Base-by-base conservation (phyloP, 2,329 filamentous ascomycete genomes). In the Colletotrichum sansevieriae region DNA sequence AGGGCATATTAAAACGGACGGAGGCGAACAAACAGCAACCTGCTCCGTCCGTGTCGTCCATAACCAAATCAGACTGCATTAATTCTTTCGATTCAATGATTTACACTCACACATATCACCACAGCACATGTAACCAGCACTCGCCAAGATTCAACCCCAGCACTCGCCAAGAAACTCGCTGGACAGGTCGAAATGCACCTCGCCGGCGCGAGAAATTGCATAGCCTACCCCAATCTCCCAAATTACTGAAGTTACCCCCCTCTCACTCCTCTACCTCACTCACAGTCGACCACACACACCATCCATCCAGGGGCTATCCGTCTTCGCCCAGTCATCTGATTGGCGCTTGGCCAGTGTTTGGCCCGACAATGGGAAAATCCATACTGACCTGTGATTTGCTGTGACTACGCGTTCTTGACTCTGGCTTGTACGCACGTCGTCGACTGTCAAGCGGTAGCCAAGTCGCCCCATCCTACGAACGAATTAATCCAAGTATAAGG, bases 271-370 rank as follows among this genome's bases (percentile, higher is more conserved):
- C 46, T 47, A 37, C 55, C 61, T 39, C 33, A 29, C 51, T 25
- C 12, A 33, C 35, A 20, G 13, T 12, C 29, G 29, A 37, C 6
- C 8, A 54, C 12, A 43, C 18, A 25, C 52, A 39, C 61, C 41
- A 37, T 39, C 49, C 18, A 29, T 46, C 44, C 57, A 70, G 58
- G 64, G 57, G 67, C 57, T 52, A 59, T 62, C 51, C 44, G 52
- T 58, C 57, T 10, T 63, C 29, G 10, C 10, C 37, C 33, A 25
- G 58, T 55, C 57, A 25, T 58, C 44, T 70, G 64, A 68, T 70
- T 68, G 67, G 67, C 25, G 56, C 63, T 68, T 68, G 52, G 63
- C 35, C 55, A 37, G 55, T 25, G 37, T 63, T 69, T 56, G 66
- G 66, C 62, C 49, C 35, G 62, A 41, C 56, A 51, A 49, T 44